Evolutionary conservation across 805 yeast genomes (phyloP).

Genomic region (Yamadazyma philogaea): DNA sequence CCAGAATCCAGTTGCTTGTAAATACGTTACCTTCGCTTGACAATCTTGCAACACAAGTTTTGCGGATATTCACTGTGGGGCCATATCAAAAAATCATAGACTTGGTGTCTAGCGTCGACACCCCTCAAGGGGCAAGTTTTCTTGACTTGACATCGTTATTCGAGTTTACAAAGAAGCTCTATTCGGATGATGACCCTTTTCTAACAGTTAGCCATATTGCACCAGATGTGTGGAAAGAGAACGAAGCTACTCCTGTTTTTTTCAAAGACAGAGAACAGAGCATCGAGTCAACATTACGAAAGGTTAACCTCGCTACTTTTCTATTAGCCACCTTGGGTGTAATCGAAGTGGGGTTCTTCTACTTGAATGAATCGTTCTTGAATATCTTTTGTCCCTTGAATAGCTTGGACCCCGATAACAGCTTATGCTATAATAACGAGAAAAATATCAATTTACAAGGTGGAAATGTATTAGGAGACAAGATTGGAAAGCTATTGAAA

Average conservation of each 20-base stretch:
- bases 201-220: constrained; percentile 66
- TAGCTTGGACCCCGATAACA: constrained; percentile 48
- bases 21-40: constrained; percentile 76
- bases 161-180: constrained; percentile 71
- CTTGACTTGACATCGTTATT: constrained; percentile 70
- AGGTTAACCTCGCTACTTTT: constrained; percentile 85
- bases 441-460: constrained; percentile 32
- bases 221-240: constrained; percentile 67
- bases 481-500: constrained; percentile 62
- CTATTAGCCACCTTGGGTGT: constrained; percentile 83
- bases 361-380: constrained; percentile 77
- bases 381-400: constrained; percentile 83
- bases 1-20: constrained; percentile 60
- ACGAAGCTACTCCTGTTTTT: constrained; percentile 55
- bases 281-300: constrained; percentile 64
- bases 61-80: constrained; percentile 67
- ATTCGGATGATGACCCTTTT: constrained; percentile 69
- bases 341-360: constrained; percentile 82
- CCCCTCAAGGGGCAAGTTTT: constrained; percentile 64
- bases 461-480: constrained; percentile 33
- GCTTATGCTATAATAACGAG: constrained; percentile 34
- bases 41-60: constrained; percentile 75
- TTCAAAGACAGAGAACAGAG: constrained; percentile 61
- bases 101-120: constrained; percentile 61
- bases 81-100: constrained; percentile 75